These are phyloP conservation scores for Lithocarpus polystachyus DNA, from an alignment of 306 rosid genomes.

Conservation along the genomic window DNA sequence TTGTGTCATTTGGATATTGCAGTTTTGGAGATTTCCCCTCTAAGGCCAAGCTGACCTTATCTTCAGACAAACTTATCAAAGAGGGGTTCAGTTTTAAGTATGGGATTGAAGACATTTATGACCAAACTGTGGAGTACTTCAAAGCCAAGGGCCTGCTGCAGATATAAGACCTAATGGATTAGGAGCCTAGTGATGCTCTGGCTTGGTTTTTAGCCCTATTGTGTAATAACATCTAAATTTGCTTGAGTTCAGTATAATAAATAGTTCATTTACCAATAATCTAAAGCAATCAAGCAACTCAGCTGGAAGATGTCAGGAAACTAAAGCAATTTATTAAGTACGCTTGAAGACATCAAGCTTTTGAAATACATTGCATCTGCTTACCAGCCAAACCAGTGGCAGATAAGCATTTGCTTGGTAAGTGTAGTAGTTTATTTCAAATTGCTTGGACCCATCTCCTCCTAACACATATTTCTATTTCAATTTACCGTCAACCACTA, in stretches of 20 bases:
- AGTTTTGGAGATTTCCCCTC: constrained; percentile 63
- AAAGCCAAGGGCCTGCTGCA: constrained; percentile 54
- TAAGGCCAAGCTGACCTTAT: constrained; percentile 50
- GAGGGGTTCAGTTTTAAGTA: constrained; percentile 74
- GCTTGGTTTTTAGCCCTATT: constrained; percentile 2
- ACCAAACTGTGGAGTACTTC: constrained; percentile 63
- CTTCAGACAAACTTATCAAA: constrained; percentile 69
- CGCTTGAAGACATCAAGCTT: background rate
- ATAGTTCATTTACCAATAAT: background rate
- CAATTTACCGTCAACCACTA: background rate
- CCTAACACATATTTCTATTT: background rate
- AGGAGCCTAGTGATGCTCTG: background rate
- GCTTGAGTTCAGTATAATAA: background rate
- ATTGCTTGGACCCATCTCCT: background rate
- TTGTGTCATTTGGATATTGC: constrained; percentile 25
- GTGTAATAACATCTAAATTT: constrained; percentile 4
- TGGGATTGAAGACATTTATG: constrained; percentile 57
- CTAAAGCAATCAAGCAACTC: background rate
- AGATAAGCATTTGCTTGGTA: background rate
- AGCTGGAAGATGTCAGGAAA: background rate
- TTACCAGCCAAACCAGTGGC: background rate
- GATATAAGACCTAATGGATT: constrained; percentile 23
- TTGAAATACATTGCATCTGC: background rate
- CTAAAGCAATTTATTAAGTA: background rate
- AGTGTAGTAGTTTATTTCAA: background rate